phyloP scores from a whole-genome alignment of 371 early-diverging fungal genomes.

The Amoeboradix gromovi region DNA sequence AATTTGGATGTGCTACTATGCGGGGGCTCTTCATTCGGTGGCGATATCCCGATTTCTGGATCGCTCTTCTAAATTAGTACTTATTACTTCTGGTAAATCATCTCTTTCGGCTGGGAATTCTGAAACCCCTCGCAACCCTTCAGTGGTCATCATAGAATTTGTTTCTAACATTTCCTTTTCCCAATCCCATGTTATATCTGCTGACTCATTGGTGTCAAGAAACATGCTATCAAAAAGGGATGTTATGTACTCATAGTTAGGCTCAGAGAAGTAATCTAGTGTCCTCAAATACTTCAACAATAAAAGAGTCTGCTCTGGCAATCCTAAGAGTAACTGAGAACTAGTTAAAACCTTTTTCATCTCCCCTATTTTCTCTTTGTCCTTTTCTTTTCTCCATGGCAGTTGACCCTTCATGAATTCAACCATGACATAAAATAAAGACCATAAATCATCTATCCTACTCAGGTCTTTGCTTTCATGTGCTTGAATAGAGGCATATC shows the following conservation, averaged over 20 bases:
- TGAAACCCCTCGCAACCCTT: background rate
- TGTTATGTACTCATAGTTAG: conserved; percentile 16
- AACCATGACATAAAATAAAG: conserved; percentile 30
- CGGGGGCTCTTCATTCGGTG: background rate
- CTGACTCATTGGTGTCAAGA: conserved; percentile 1
- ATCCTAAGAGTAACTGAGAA: conserved; percentile 12
- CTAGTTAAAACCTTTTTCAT: conserved; percentile 13
- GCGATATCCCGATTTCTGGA: background rate
- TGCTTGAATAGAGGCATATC: conserved; percentile 30
- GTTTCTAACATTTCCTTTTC: conserved; percentile 2
- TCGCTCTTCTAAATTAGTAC: background rate
- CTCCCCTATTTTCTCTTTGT: conserved; percentile 16
- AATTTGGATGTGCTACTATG: background rate
- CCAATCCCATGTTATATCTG: conserved; percentile 9
- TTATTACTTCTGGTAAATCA: background rate
- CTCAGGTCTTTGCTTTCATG: conserved; percentile 26
- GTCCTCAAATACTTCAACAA: conserved; percentile 16
- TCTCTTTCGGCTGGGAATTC: background rate
- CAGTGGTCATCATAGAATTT: background rate
- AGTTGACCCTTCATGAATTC: conserved; percentile 28
- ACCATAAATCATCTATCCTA: conserved; percentile 37
- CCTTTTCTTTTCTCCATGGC: conserved; percentile 33
- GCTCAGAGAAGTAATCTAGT: conserved; percentile 16
- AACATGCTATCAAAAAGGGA: conserved; percentile 7
- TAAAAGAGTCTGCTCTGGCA: conserved; percentile 14